phyloP scores from a whole-genome alignment of 768 basidiomycete genomes.

The Clitopilus hobsonii region DNA sequence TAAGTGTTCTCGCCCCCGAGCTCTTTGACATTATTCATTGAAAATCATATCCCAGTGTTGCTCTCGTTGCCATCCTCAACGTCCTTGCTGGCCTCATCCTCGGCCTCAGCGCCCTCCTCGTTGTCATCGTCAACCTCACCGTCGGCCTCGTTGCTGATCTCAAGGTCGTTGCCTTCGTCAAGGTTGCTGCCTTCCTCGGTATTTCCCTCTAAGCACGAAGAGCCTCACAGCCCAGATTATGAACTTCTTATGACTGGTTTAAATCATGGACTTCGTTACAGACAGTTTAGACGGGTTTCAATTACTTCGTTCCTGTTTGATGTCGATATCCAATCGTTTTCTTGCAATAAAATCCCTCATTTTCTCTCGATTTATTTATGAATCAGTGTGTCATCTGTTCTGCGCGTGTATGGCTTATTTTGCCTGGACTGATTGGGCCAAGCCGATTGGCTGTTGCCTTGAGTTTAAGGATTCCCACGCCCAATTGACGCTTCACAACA shows the following conservation, averaged over 20 bases:
- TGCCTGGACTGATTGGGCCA: too few species aligned
- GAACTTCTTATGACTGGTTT: background rate
- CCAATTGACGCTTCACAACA: too few species aligned
- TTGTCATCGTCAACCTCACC: background rate
- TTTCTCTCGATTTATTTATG: too few species aligned
- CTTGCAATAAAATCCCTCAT: background rate
- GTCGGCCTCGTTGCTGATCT: background rate
- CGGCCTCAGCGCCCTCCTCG: background rate
- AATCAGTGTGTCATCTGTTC: too few species aligned
- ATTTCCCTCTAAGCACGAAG: background rate
- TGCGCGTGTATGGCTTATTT: too few species aligned
- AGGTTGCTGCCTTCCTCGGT: background rate
- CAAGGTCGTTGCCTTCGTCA: background rate
- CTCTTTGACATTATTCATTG: background rate
- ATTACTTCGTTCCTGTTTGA: background rate
- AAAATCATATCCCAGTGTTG: background rate
- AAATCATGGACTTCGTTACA: background rate
- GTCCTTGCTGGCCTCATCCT: background rate
- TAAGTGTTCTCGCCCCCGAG: background rate
- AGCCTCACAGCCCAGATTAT: background rate
- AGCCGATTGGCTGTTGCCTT: too few species aligned
- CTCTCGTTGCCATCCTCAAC: background rate
- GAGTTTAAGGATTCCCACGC: too few species aligned
- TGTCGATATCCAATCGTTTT: background rate
- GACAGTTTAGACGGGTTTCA: background rate